phyloP scores from a whole-genome alignment of 1,139 yeast species.

The Taphrina wiesneri region DNA sequence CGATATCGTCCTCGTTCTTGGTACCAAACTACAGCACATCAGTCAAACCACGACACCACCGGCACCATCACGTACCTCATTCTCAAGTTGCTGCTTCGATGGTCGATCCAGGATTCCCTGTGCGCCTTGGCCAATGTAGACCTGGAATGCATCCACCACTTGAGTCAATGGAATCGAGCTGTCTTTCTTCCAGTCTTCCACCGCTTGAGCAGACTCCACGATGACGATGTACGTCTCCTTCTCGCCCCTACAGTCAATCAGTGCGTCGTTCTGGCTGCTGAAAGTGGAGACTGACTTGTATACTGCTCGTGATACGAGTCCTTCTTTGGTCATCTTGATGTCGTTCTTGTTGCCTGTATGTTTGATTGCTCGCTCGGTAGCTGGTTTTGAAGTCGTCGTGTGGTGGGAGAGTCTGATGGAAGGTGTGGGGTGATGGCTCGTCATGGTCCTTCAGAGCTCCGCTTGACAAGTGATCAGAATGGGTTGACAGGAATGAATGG shows the following conservation, averaged over 20 bases:
- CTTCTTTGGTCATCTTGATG: constrained; percentile 15
- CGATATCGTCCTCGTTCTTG: constrained; percentile 47
- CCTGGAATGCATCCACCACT: constrained; percentile 63
- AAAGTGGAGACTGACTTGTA: constrained; percentile 5
- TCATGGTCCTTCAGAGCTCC: background rate
- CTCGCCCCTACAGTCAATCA: constrained; percentile 56
- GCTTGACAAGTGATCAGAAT: background rate
- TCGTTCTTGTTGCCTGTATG: background rate
- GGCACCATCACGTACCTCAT: constrained; percentile 1
- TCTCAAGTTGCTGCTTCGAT: constrained; percentile 32
- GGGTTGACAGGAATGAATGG: background rate
- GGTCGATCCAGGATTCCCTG: constrained; percentile 33
- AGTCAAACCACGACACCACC: background rate
- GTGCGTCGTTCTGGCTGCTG: no score
- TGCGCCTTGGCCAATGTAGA: constrained; percentile 42
- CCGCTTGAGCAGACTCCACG: constrained; percentile 57
- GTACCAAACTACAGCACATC: constrained; percentile 56
- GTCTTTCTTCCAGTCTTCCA: constrained; percentile 55
- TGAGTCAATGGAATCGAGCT: constrained; percentile 62
- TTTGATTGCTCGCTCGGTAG: background rate
- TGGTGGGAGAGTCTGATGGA: background rate
- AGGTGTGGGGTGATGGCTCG: background rate
- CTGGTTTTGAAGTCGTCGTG: background rate
- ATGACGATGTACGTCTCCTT: constrained; percentile 63
- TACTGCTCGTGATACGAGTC: constrained; percentile 13